These are phyloP conservation scores for Rhodomyrtus psidioides DNA, from an alignment of 441 rosid species.

Conservation along the genomic window DNA sequence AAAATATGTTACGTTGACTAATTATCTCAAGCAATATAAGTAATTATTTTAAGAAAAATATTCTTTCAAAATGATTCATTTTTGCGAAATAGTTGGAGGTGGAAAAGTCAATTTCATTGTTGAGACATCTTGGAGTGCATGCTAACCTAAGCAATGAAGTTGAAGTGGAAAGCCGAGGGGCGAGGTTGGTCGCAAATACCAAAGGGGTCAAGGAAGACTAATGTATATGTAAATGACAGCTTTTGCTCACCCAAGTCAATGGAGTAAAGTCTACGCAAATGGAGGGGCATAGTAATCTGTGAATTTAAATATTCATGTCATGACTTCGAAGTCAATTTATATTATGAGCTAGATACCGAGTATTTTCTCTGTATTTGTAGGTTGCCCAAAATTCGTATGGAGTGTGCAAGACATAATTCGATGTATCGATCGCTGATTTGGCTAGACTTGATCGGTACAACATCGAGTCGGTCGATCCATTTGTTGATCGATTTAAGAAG, in stretches of 20 bases:
- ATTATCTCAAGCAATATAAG: no score
- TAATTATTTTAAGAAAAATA: no score
- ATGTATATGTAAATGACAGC: neutral
- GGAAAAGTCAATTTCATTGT: neutral
- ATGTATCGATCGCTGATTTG: neutral
- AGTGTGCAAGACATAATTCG: neutral
- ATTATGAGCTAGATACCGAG: no score
- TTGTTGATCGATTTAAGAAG: neutral
- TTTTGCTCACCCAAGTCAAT: neutral
- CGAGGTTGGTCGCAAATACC: neutral
- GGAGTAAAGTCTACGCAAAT: neutral
- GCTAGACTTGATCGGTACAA: neutral
- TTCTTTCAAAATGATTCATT: no score
- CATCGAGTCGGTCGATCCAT: fast-evolving
- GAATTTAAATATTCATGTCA: no score
- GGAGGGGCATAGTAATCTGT: neutral
- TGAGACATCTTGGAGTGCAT: neutral
- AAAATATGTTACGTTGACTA: no score
- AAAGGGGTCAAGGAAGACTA: neutral
- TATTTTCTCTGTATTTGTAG: neutral
- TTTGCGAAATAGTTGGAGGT: no score
- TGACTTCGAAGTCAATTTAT: neutral
- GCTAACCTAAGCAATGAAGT: neutral
- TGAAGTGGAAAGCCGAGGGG: neutral
- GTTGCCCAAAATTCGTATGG: neutral